These are phyloP conservation scores for Oxyria digyna DNA, from an alignment of 148 eudicot species.

Conservation along the genomic window DNA sequence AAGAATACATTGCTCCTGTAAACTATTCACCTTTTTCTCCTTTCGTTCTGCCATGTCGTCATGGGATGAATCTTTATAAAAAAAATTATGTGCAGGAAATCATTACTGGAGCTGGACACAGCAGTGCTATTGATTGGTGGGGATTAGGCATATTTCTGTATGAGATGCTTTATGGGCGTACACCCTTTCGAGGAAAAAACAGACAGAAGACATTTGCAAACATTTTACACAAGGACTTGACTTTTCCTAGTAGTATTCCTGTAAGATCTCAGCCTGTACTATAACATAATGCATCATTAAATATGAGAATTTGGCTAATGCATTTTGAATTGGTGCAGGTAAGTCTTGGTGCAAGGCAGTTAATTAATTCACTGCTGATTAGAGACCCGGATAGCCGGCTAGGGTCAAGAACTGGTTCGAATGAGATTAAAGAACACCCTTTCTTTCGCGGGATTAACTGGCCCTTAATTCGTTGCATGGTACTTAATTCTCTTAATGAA, in stretches of 20 bases:
- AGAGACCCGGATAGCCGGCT: slow-evolving; percentile 83
- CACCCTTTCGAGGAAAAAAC: slow-evolving; percentile 92
- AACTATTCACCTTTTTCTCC: neutral
- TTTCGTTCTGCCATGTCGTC: neutral
- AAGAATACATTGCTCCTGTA: slow-evolving; percentile 99
- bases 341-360: slow-evolving; percentile 76
- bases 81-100: slow-evolving; percentile 55
- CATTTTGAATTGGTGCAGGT: slow-evolving; percentile 37
- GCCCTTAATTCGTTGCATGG: slow-evolving; percentile 97
- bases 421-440: slow-evolving; percentile 71
- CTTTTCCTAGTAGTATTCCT: slow-evolving; percentile 94
- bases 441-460: slow-evolving; percentile 85
- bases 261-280: slow-evolving; percentile 21
- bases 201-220: slow-evolving; percentile 91
- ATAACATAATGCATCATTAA: neutral
- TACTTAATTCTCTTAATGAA: slow-evolving; percentile 11
- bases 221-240: slow-evolving; percentile 83
- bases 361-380: slow-evolving; percentile 61
- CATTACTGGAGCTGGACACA: slow-evolving; percentile 82
- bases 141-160: slow-evolving; percentile 78
- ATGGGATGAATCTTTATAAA: neutral
- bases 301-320: neutral
- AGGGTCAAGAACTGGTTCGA: slow-evolving; percentile 70
- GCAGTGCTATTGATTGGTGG: slow-evolving; percentile 99
- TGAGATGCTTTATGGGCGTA: slow-evolving; percentile 97